Base-by-base conservation (phyloP, 257 asterid genomes). In the Nicotiana otophora region DNA sequence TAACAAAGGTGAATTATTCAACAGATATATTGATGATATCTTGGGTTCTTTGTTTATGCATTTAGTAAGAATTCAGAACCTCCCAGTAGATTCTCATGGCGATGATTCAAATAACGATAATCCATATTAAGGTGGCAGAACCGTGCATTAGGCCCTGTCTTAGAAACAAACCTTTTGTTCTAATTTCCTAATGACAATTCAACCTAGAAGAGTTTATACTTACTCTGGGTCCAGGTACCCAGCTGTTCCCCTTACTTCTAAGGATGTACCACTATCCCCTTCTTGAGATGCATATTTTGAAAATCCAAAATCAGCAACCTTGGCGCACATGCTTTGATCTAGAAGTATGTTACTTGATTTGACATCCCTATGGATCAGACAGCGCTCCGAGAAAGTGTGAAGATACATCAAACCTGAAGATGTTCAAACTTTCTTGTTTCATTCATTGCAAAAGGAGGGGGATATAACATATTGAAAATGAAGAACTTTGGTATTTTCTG, bases 211-310 rank as follows among this genome's bases (percentile, higher is more conserved):
- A 78, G 6, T 26, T 17, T 39, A 14, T 85, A 90, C 98, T 92
- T 89, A 90, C 89, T 89, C 98, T 17, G 98, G 98, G 84, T 94
- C 97, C 87, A 94, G 84, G 90, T 94, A 94, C 80, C 98, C 98
- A n/a, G 97, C 98, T 17, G 98, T 92, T 3, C 96, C 92, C 62
- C 91, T 86, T 78, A 93, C 95, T 93, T 93, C 97, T 72, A 89
- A 66, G 75, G 97, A 93, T 80, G 97, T 91, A 77, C 89, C 91
- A 65, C 97, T 94, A 65, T 94, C 98, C 78, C 95, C 98, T 87
- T 94, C 97, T 82, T 94, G 98, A 58, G 98, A 92, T 82, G 97
- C 97, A 81, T 94, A 94, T 86, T 94, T 94, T 63, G 98, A 94
- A 84, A 94, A 91, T 48, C 94, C 98, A 31, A 94, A 94, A 78